Conservation (phyloP, 2,329 filamentous ascomycete species). For the Microascus cirrosus region DNA sequence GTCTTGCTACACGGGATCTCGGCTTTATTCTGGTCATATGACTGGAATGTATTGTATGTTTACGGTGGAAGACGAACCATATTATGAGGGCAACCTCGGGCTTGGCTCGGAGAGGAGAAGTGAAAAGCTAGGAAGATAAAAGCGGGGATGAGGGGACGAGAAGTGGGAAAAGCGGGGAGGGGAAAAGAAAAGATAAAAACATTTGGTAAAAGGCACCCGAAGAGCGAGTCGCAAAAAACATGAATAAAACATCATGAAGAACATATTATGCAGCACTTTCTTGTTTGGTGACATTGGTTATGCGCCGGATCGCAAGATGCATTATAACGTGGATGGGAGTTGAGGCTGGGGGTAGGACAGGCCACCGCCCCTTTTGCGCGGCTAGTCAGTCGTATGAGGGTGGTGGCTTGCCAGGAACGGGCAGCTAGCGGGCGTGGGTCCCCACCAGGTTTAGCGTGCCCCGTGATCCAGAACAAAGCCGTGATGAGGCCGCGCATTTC, state of each 20-base stretch:
- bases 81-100: conserved; percentile 2
- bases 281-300: neutral
- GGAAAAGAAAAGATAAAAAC: conserved; percentile 1
- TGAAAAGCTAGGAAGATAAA: neutral
- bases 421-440: too few relatives aligned
- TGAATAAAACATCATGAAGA: conserved; percentile 2
- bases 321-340: neutral
- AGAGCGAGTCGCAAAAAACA: neutral
- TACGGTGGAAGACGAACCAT: conserved; percentile 2
- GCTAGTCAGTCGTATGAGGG: too few relatives aligned
- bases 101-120: neutral
- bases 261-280: neutral
- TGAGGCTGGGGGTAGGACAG: too few relatives aligned
- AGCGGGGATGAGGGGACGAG: neutral
- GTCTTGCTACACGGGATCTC: neutral
- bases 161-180: neutral
- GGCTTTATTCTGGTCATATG: neutral
- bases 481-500: too few relatives aligned
- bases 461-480: too few relatives aligned
- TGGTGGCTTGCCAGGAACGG: too few relatives aligned
- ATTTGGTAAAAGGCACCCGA: neutral
- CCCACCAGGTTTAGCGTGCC: too few relatives aligned
- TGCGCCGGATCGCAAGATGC: neutral
- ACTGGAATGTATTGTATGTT: conserved; percentile 11
- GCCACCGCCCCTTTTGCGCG: too few relatives aligned